These are phyloP conservation scores for Termitomyces sp. DNA, from an alignment of 768 basidiomycete species.

Conservation along the genomic window DNA sequence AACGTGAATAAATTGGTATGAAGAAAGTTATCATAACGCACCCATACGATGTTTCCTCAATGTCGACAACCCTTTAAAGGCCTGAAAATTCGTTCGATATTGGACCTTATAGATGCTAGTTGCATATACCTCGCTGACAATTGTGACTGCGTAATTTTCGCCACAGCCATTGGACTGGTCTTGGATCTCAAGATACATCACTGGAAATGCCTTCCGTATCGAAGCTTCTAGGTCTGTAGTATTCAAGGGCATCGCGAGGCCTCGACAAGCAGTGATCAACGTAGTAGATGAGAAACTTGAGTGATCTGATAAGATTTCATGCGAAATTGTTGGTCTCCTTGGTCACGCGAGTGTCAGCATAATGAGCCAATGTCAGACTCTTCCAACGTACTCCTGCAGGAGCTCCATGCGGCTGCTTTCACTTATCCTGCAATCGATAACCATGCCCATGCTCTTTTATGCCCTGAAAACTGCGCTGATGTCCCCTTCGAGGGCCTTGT, in stretches of 20 bases:
- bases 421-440: constrained; percentile 65
- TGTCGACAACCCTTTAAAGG: constrained; percentile 77
- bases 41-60: constrained; percentile 70
- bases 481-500: constrained; percentile 61
- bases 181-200: constrained; percentile 65
- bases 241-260: constrained; percentile 55
- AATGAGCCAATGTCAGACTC: neutral
- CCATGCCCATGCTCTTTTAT: constrained; percentile 71
- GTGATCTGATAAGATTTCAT: constrained; percentile 21
- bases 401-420: constrained; percentile 18
- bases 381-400: neutral
- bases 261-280: neutral
- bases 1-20: neutral
- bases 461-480: constrained; percentile 33
- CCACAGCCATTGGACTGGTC: constrained; percentile 82
- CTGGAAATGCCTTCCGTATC: constrained; percentile 58
- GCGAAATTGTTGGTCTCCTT: neutral
- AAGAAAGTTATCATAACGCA: constrained; percentile 23
- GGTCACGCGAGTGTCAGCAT: neutral
- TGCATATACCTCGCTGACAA: constrained; percentile 68
- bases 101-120: neutral
- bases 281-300: neutral
- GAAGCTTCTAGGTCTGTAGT: constrained; percentile 51
- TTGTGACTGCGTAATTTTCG: constrained; percentile 65
- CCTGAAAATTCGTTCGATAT: constrained; percentile 28